These are phyloP conservation scores for Penicillium pancosmium DNA, from an alignment of 495 filamentous ascomycete genomes.

Conservation along the genomic window DNA sequence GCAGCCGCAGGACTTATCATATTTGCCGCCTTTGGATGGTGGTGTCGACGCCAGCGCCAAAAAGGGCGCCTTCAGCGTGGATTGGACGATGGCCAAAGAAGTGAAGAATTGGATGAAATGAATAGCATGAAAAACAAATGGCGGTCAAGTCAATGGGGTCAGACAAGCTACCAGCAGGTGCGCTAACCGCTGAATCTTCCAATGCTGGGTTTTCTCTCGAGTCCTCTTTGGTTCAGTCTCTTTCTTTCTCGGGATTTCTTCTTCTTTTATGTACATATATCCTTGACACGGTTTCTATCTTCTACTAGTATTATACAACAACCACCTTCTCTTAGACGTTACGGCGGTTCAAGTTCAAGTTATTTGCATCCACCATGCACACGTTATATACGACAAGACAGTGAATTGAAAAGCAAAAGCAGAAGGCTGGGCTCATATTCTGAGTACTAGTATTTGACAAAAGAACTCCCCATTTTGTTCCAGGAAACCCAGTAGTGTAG, in stretches of 20 bases:
- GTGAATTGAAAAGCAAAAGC: not conserved
- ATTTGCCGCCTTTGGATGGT: slow-evolving; percentile 15
- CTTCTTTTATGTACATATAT: too few species aligned
- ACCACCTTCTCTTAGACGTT: not conserved
- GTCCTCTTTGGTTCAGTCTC: not conserved
- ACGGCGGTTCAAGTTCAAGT: not conserved
- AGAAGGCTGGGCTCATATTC: not conserved
- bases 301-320: not conserved
- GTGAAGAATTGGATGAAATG: slow-evolving; percentile 12
- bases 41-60: slow-evolving; percentile 19
- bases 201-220: not conserved
- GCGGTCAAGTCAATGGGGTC: slow-evolving; percentile 4
- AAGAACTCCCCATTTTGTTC: not conserved
- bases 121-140: slow-evolving; percentile 1
- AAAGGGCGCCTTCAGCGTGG: slow-evolving; percentile 24
- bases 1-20: slow-evolving; percentile 11
- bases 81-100: slow-evolving; percentile 16
- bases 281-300: too few species aligned
- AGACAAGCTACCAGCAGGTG: not conserved
- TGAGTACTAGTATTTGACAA: not conserved
- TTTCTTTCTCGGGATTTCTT: not conserved
- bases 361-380: not conserved
- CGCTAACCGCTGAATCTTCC: not conserved
- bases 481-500: not conserved
- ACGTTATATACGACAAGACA: not conserved